Evolutionary conservation across 768 basidiomycete genomes (phyloP).

Genomic region (Serendipita sp.): DNA sequence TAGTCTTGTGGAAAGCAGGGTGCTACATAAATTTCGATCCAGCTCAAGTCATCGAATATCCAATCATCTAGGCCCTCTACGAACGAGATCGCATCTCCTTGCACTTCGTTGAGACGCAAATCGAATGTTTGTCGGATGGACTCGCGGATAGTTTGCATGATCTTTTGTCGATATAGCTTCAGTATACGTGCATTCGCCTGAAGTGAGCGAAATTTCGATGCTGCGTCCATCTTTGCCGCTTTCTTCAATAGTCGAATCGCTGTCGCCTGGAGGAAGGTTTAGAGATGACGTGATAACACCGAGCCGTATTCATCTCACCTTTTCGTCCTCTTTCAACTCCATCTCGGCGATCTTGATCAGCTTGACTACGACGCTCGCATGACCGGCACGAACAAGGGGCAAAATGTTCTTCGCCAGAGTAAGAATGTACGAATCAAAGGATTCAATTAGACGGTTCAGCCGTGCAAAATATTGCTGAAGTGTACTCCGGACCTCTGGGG

Average conservation of each 20-base stretch:
- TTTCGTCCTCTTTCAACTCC: constrained; percentile 88
- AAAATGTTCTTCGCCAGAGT: constrained; percentile 65
- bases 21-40: constrained; percentile 79
- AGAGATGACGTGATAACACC: background rate
- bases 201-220: constrained; percentile 85
- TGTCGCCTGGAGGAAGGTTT: constrained; percentile 46
- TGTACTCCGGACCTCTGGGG: constrained; percentile 47
- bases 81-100: constrained; percentile 54
- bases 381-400: constrained; percentile 59
- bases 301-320: constrained; percentile 40
- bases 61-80: constrained; percentile 58
- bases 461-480: constrained; percentile 72
- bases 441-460: constrained; percentile 58
- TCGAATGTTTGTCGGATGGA: constrained; percentile 63
- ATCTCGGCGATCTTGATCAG: constrained; percentile 86
- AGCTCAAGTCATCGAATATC: constrained; percentile 90
- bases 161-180: constrained; percentile 89
- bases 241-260: constrained; percentile 91
- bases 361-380: constrained; percentile 78
- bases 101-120: constrained; percentile 43
- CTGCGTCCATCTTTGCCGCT: constrained; percentile 80
- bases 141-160: constrained; percentile 62
- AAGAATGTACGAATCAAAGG: constrained; percentile 75
- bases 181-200: constrained; percentile 84
- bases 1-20: constrained; percentile 87